phyloP scores from a whole-genome alignment of 2,329 filamentous ascomycete species.

The Aspergillus nomiae region DNA sequence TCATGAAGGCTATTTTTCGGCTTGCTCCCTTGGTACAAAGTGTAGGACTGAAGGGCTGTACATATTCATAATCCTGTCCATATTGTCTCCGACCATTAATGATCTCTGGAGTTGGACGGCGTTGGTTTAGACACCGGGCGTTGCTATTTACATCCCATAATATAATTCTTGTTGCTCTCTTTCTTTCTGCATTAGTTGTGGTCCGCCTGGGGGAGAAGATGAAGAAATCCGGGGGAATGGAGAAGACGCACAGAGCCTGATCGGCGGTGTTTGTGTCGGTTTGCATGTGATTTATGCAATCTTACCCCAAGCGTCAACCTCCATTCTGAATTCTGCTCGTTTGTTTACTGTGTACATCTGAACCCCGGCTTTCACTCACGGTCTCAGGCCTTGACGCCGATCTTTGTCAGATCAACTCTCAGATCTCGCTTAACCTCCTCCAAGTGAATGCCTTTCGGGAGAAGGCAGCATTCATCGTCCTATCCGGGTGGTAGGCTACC shows the following conservation, averaged over 20 bases:
- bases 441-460: not conserved
- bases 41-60: conserved; percentile 5
- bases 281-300: not conserved
- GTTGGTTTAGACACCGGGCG: not conserved
- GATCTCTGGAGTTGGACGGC: conserved; percentile 6
- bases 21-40: conserved; percentile 5
- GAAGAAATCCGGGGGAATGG: conserved; percentile 3
- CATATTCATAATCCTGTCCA: not conserved
- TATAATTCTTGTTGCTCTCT: not conserved
- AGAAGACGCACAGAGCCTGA: not conserved
- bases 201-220: not conserved
- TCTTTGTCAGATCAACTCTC: not conserved
- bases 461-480: not conserved
- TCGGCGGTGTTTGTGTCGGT: not conserved
- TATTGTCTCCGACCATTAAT: conserved; percentile 1
- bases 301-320: not conserved
- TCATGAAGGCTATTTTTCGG: conserved; percentile 6
- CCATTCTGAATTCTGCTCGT: not conserved
- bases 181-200: not conserved
- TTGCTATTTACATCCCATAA: not conserved
- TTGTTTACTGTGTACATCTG: not conserved
- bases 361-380: not conserved
- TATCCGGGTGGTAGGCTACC: not conserved
- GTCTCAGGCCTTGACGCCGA: not conserved
- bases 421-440: not conserved